Base-by-base conservation (phyloP, 129 eudicot species). In the Ambrosia trifida region DNA sequence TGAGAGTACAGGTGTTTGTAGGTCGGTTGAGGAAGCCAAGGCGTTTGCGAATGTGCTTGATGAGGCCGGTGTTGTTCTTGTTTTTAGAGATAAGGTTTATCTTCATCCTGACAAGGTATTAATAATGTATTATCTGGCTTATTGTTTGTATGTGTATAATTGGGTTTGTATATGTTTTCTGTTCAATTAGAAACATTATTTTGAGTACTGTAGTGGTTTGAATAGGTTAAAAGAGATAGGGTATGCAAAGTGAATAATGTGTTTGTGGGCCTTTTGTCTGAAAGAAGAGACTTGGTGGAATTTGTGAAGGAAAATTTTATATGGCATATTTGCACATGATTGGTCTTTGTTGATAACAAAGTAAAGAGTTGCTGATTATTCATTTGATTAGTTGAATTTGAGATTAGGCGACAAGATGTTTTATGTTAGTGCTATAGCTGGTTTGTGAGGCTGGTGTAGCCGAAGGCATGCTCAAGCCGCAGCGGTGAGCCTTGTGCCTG, bases 71-170 rank as follows among this genome's bases (percentile, higher is more conserved):
- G 98, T 92, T 52, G 81, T 89, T 47, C 75, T 92, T 41, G 80
- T 91, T 19, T 91, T 91, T 57, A 82, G 97, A 63, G 97, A 91
- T 69, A 86, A 84, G 84, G 97, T 91, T 53, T 86, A 91, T 43
- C 91, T 91, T 60, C 94, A 91, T 72, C 97, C 97, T 62, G 91
- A 91, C 61, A 91, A 88, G 94, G 97, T 91, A 65, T 52, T 19
- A 31, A n/a, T n/a, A n/a, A n/a, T n/a, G n/a, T n/a, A n/a, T n/a
- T n/a, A n/a, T n/a, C n/a, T n/a, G n/a, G n/a, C n/a, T n/a, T n/a
- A n/a, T n/a, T n/a, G n/a, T 45, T 14, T 4, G 0, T 1, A 13
- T 10, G 3, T 41, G 4, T 7, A 66, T 12, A 4, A 11, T 41
- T 65, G 36, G 46, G 41, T 70, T 49, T 8, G 3, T 61, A 13